Evolutionary conservation across 768 basidiomycete species (phyloP).

Genomic region (Lentinula aciculospora): DNA sequence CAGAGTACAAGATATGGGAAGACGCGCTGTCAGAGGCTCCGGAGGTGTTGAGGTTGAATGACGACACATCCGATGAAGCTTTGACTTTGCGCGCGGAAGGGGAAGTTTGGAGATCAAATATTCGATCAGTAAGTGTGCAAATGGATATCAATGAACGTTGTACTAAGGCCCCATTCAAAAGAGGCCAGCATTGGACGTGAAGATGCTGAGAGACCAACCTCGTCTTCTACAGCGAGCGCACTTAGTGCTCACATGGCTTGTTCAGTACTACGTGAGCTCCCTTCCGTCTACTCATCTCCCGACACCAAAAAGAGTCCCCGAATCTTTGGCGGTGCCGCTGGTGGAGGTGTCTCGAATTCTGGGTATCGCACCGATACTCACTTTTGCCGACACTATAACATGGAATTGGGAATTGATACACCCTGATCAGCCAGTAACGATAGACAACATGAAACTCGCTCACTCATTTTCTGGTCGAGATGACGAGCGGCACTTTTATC

Average conservation of each 20-base stretch:
- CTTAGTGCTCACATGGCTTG: constrained; percentile 81
- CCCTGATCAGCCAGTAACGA: constrained; percentile 50
- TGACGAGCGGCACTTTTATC: constrained; percentile 84
- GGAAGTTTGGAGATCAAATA: constrained; percentile 57
- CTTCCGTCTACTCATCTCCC: constrained; percentile 37
- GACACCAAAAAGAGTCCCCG: constrained; percentile 56
- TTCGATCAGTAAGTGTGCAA: constrained; percentile 41
- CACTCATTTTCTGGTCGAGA: constrained; percentile 81
- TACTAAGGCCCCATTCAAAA: constrained; percentile 20
- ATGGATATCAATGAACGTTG: constrained; percentile 8
- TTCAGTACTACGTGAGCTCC: constrained; percentile 89
- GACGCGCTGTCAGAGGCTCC: constrained; percentile 49
- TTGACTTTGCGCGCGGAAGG: constrained; percentile 44
- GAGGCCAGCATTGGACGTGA: constrained; percentile 69
- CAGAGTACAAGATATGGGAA: constrained; percentile 67
- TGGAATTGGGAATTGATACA: constrained; percentile 81
- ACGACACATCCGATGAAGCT: constrained; percentile 45
- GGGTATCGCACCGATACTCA: constrained; percentile 88
- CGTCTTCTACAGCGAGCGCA: constrained; percentile 79
- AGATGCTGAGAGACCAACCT: constrained; percentile 44
- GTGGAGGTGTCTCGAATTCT: constrained; percentile 69
- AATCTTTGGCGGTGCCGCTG: constrained; percentile 72
- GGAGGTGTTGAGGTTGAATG: constrained; percentile 49
- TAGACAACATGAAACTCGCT: constrained; percentile 69
- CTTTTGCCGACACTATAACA: constrained; percentile 92